Percentiles rank a stretch among this genome's conserved stretches.
Conservation (phyloP, 257 asterid species). For the Solanum arcanum region DNA sequence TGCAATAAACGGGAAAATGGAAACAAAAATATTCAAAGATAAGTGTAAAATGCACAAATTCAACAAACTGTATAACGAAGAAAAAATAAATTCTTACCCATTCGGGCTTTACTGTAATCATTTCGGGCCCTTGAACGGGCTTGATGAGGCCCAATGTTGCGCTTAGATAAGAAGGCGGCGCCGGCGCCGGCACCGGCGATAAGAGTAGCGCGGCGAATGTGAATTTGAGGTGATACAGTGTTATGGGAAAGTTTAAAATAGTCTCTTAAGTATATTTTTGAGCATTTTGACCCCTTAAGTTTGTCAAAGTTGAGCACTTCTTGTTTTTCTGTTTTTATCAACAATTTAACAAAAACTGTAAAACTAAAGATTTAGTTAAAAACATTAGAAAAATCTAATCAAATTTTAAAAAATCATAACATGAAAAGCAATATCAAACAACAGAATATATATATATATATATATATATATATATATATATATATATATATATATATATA, state of each 20-base stretch:
- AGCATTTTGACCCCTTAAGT: background rate
- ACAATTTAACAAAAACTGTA: background rate
- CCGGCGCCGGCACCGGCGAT: background rate
- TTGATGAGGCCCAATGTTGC: conserved; percentile 25
- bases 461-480: too few relatives aligned
- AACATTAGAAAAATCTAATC: background rate
- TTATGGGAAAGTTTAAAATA: background rate
- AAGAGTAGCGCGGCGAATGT: conserved; percentile 9
- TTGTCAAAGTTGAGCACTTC: background rate
- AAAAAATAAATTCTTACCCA: background rate
- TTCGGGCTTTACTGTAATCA: conserved; percentile 22
- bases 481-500: too few relatives aligned
- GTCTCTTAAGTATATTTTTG: background rate
- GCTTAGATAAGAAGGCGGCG: conserved; percentile 16
- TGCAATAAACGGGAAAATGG: background rate
- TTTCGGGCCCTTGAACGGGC: conserved; percentile 25
- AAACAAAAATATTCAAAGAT: background rate
- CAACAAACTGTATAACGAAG: background rate
- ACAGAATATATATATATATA: background rate
- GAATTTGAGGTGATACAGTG: background rate
- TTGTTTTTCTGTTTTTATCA: background rate
- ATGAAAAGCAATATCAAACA: background rate
- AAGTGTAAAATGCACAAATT: background rate
- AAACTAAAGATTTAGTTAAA: too few relatives aligned
- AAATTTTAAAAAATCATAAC: background rate